Percentiles rank a stretch among this genome's conserved stretches.
phyloP scores from a whole-genome alignment of 108 stramenopile genomes.

The Heterococcus sp. region DNA sequence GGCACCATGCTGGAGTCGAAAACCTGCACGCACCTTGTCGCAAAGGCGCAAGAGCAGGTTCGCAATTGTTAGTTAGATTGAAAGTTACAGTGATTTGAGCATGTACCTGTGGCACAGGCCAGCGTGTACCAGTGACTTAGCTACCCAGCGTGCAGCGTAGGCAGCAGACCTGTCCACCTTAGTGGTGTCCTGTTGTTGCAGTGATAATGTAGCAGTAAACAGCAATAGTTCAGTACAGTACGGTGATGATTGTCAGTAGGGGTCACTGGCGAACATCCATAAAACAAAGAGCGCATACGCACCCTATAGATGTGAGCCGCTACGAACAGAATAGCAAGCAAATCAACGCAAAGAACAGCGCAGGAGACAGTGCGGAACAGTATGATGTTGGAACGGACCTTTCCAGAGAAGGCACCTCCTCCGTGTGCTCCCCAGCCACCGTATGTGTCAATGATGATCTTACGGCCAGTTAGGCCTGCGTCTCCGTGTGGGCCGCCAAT shows the following conservation, averaged over 20 bases:
- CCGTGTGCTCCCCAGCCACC: conserved; percentile 97
- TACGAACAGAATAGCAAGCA: not conserved
- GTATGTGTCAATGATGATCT: conserved; percentile 93
- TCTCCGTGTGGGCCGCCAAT: conserved; percentile 97
- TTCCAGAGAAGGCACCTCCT: conserved; percentile 91
- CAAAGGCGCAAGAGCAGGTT: too few relatives aligned
- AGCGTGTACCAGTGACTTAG: conserved; percentile 86
- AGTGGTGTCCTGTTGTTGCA: not conserved
- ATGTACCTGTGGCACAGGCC: conserved; percentile 72
- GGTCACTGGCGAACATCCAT: too few relatives aligned
- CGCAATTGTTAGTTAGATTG: too few relatives aligned
- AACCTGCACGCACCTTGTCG: too few relatives aligned
- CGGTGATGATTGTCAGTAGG: too few relatives aligned
- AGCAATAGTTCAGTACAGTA: not conserved
- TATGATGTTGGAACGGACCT: conserved; percentile 94
- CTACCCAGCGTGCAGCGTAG: conserved; percentile 74
- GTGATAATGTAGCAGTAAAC: too few relatives aligned
- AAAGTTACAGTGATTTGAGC: too few relatives aligned
- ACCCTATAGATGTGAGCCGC: too few relatives aligned
- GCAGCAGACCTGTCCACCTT: not conserved
- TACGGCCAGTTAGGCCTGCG: conserved; percentile 93
- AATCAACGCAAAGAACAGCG: conserved; percentile 90
- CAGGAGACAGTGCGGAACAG: conserved; percentile 89
- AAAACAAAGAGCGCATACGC: too few relatives aligned
- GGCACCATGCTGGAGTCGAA: too few relatives aligned